Evolutionary conservation across 2,329 filamentous ascomycete species (phyloP).

Genomic region (Aspergillus sergii): DNA sequence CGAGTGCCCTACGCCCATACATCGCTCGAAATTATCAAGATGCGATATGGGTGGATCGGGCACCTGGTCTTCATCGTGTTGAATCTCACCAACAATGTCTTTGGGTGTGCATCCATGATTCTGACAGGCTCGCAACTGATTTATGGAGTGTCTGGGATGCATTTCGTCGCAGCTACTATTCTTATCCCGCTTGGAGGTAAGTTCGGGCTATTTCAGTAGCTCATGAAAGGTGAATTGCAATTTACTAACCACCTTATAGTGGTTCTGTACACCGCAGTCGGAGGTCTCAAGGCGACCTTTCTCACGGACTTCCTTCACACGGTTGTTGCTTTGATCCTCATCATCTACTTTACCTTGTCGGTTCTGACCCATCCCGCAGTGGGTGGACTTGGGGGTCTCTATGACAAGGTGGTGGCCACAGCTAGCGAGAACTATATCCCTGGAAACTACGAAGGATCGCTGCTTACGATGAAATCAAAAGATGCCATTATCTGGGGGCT

Average conservation of each 20-base stretch:
- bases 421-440: slow-evolving; percentile 45
- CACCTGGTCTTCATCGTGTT: slow-evolving; percentile 47
- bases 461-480: slow-evolving; percentile 54
- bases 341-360: slow-evolving; percentile 52
- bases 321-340: slow-evolving; percentile 49
- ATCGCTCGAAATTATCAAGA: slow-evolving; percentile 53
- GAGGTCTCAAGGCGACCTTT: slow-evolving; percentile 54
- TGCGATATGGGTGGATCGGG: slow-evolving; percentile 49
- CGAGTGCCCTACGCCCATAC: slow-evolving; percentile 56
- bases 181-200: slow-evolving; percentile 51
- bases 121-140: slow-evolving; percentile 50
- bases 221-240: neutral
- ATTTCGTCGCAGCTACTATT: slow-evolving; percentile 51
- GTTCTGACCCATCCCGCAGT: slow-evolving; percentile 48
- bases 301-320: slow-evolving; percentile 55
- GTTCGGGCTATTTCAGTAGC: slow-evolving; percentile 6
- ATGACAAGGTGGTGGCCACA: slow-evolving; percentile 50
- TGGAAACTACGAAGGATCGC: slow-evolving; percentile 52
- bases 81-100: slow-evolving; percentile 48
- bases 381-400: slow-evolving; percentile 48
- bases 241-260: slow-evolving; percentile 30
- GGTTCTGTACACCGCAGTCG: slow-evolving; percentile 52
- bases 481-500: slow-evolving; percentile 48
- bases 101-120: slow-evolving; percentile 51
- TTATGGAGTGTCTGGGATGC: slow-evolving; percentile 52